Evolutionary conservation across 192 early-diverging fungal species (phyloP).

Genomic region (Coemansia sp.): DNA sequence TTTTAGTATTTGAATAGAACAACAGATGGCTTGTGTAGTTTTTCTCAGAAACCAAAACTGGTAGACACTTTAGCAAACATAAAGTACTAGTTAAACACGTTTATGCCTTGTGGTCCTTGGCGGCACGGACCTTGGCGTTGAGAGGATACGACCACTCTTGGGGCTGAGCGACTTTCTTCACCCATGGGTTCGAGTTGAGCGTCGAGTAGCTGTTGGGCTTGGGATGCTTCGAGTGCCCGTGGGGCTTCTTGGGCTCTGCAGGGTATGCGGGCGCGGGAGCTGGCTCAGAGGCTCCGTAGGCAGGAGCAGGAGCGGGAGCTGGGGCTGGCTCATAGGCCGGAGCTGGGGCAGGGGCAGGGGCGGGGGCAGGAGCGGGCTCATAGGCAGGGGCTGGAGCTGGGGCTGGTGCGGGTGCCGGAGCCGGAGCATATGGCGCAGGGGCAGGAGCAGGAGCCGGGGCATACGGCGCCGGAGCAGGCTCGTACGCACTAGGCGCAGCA

Average conservation of each 20-base stretch:
- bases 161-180: neutral
- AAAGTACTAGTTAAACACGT: neutral
- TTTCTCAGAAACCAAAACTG: neutral
- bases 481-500: neutral
- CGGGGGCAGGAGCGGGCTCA: neutral
- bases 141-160: neutral
- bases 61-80: neutral
- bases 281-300: neutral
- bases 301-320: neutral
- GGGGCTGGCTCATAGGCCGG: neutral
- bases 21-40: no score
- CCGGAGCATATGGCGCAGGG: neutral
- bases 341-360: neutral
- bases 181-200: conserved; percentile 2
- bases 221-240: neutral
- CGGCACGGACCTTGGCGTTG: neutral
- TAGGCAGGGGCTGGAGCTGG: conserved; percentile 2
- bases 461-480: conserved; percentile 6
- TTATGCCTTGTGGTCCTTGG: no score
- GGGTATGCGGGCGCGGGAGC: neutral
- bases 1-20: no score
- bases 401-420: neutral
- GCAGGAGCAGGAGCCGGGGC: conserved; percentile 4
- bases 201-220: conserved; percentile 8
- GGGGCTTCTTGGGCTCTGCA: conserved; percentile 1